A percentile compares a stretch with the other conserved stretches of the same genome.
Conservation (phyloP, 176 grass and related monocot genomes). For the Melocanna baccifera region DNA sequence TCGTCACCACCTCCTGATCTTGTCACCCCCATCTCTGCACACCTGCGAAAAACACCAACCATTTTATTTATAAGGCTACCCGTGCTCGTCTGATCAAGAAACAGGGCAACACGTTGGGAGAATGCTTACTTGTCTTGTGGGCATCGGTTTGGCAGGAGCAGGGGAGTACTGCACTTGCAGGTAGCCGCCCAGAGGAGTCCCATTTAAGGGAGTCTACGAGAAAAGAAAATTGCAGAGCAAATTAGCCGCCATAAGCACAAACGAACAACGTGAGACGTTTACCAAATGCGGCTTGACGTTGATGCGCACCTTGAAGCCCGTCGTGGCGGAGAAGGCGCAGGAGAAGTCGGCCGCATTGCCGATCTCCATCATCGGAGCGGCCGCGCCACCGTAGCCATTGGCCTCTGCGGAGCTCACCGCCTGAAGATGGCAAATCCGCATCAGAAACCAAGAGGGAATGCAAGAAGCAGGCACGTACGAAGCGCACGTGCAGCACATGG, state of each 20-base stretch:
- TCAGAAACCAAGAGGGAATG: background rate
- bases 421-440: conserved; percentile 1
- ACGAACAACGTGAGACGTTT: background rate
- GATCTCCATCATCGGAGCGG: conserved; percentile 3
- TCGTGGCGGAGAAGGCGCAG: conserved; percentile 36
- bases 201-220: conserved; percentile 21
- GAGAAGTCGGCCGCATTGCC: conserved; percentile 46
- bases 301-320: conserved; percentile 39
- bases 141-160: conserved; percentile 40
- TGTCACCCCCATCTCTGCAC: conserved; percentile 52
- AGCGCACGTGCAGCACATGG: background rate
- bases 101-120: conserved; percentile 2
- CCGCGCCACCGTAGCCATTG: conserved; percentile 16
- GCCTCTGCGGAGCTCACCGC: background rate
- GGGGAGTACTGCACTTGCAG: conserved; percentile 56
- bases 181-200: conserved; percentile 34
- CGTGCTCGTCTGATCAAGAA: background rate
- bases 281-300: background rate
- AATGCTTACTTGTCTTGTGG: conserved; percentile 58
- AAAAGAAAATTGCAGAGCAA: background rate
- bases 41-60: conserved; percentile 27
- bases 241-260: conserved; percentile 14
- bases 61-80: background rate
- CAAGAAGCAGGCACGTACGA: background rate
- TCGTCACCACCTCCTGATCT: conserved; percentile 46